Evolutionary conservation across 1,139 yeast genomes (phyloP), one percentile per base, ranked within the genome.

Genomic region (Kodamaea fungicola): DNA sequence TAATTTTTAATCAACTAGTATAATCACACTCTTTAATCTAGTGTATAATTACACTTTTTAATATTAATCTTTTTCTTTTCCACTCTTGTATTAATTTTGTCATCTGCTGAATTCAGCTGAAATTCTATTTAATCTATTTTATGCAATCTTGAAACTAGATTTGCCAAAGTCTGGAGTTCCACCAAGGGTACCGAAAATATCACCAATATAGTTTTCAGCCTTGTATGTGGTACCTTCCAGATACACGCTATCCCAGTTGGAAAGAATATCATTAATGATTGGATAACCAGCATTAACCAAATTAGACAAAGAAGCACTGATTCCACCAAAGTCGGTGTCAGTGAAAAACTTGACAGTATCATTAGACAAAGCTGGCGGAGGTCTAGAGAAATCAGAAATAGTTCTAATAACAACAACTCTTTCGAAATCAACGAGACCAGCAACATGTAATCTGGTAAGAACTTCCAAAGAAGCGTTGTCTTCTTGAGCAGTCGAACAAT

Each of bases 401-500:
- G 83, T 67, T 64, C 86, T 75, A 79, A 79, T 66, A 22, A 79
- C 66, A 22, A 80, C 76, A 42, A 80, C 64, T 59, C 85, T 71
- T 43, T 70, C 64, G 55, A 60, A 80, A 53, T 78, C 83, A 36
- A 75, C 76, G 44, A 78, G 64, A 12, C 81, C 83, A 48, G 63
- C 64, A 44, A 61, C 64, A 45, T 76, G 75, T 52, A 75, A 68
- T 61, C 87, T 74, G 30, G 76, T 52, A 42, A 80, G 59, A 3
- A 80, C 78, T 55, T 80, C 83, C 50, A 80, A 70, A 9, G 82
- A 67, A 25, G 86, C 86, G 52, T 79, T 77, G 55, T 80, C 86
- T 58, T 80, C 87, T 58, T 79, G 84, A 38, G 82, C 83, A 34
- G 83, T 75, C 25, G 80, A 56, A 57, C 84, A 77, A 62, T 78